Base-by-base conservation (phyloP, 108 stramenopile species). In the Fragilariopsis cylindrus region DNA sequence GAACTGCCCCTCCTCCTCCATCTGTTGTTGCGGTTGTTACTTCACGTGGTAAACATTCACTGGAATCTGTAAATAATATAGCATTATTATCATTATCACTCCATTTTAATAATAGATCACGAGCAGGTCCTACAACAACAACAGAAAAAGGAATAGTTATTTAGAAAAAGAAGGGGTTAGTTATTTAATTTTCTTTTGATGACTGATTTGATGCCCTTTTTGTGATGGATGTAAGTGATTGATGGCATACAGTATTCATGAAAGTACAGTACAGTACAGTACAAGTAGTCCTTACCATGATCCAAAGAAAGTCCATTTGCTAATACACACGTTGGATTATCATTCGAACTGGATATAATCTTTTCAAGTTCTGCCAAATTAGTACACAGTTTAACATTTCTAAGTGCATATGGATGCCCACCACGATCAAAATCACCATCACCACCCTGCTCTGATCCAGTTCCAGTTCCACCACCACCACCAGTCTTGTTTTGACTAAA, bases 71-170 rank as follows among this genome's bases (percentile, higher is more conserved):
- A 49, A 96, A 80, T 30, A 94, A 46, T 12, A 96, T 78, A 48
- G 90, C 86, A 81, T 92, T 82, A 70, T 93, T 90, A 46, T 82
- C 82, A 77, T 94, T 91, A 55, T 88, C 91, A 4, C 86, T 87
- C 90, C 89, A 96, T 57, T 71, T 68, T 48, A 92, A 66, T n/a
- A 96, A 76, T 16, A 96, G 72, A 73, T 92, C 91, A 7, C 92
- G 69, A n/a, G 92, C 90, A 11, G 92, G 89, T 1, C 30, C 30
- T 30, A 30, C 30, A 30, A 30, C 30, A 30, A 30, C 30, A 30
- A 30, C 30, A 30, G 30, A 30, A 30, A 30, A 30, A 30, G 1
- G 30, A 30, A 30, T 30, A 30, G 30, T 30, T 30, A 30, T 30
- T 30, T 2, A 30, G 30, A 30, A 30, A 2, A 30, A 30, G 1